Evolutionary conservation across 176 grass and related monocot species (phyloP), one percentile per base, ranked within the genome.

Genomic region (Puya raimondii): DNA sequence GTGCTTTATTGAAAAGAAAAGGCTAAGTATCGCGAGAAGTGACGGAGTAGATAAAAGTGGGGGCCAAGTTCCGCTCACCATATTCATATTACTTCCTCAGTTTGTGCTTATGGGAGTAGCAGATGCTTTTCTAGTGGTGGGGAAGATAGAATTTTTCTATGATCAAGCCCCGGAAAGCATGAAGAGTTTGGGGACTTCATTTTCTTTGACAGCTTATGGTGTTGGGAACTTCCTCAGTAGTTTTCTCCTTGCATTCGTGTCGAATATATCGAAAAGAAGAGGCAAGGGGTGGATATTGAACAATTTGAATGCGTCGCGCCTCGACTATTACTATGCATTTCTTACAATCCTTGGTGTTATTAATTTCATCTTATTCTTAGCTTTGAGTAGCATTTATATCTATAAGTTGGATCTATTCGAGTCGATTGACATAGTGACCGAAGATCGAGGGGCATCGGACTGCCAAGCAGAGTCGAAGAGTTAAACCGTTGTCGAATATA

Each of bases 91-190:
- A 23, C 63, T 97, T 3, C 86, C 89, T 58, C 93, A 97, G 79
- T 97, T 87, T 79, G 74, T 92, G 74, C 77, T 97, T 3, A 85
- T 97, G 86, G 89, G 89, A 26, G 69, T 73, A 3, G 77, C 89
- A 8, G 89, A 97, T 64, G 77, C 93, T 2, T 80, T 97, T 50
- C 47, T 92, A 63, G 53, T 83, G 4, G 83, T 80, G 2, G 88
- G 85, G 0, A 67, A 70, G 74, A 76, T 86, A 14, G 92, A 96
- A 72, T 91, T 96, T 67, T 96, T 96, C 83, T 96, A 91, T 65
- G 88, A 96, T 81, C 88, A 96, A 87, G 78, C 92, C 12, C 92
- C 92, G 6, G 88, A 88, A 22, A 88, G 86, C 82, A 90, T 92
- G 89, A 97, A 92, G 76, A 92, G 89, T 67, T 83, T 97, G 5